phyloP scores from a whole-genome alignment of 2,329 filamentous ascomycete genomes.

The Phialophora expanda region DNA sequence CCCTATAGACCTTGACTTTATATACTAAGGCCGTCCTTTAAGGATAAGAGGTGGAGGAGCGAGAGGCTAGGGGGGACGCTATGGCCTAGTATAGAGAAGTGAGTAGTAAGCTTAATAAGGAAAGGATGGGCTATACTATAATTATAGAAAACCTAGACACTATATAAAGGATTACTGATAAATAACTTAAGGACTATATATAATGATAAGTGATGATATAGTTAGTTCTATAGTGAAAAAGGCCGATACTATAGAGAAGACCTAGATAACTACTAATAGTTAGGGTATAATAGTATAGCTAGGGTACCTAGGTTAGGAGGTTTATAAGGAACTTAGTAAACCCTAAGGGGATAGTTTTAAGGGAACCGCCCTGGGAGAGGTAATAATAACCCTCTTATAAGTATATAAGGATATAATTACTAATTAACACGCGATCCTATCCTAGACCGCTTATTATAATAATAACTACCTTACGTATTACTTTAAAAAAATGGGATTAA shows the following conservation, averaged over 20 bases:
- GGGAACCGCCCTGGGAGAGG: no score
- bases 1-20: neutral
- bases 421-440: no score
- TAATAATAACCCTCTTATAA: neutral
- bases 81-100: neutral
- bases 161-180: no score
- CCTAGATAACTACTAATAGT: neutral
- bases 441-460: no score
- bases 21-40: neutral
- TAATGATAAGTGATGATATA: no score
- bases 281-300: neutral
- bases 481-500: no score
- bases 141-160: neutral
- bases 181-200: neutral
- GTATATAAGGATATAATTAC: no score
- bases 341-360: neutral
- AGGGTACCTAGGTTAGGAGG: neutral
- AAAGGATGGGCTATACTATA: no score
- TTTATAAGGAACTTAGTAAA: neutral
- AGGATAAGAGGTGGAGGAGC: neutral
- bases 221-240: neutral
- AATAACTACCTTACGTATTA: no score
- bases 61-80: neutral
- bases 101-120: neutral
- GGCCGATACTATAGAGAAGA: neutral